These are phyloP conservation scores for Eimeria brunetti DNA, from an alignment of 169 alveolate species.

Conservation along the genomic window DNA sequence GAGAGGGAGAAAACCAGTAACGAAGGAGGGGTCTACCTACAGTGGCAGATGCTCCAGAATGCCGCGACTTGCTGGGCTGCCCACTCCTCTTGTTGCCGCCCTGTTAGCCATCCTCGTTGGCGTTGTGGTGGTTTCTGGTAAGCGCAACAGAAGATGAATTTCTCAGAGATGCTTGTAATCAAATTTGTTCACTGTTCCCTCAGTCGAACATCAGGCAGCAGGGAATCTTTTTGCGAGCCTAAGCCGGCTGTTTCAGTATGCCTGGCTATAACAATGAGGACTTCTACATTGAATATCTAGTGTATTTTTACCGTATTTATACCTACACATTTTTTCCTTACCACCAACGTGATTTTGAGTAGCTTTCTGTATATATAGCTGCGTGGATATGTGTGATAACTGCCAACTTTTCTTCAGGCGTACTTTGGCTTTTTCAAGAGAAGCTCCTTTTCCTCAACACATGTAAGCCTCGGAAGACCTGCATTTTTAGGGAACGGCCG, in stretches of 20 bases:
- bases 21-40: no score
- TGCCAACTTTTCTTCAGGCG: background rate
- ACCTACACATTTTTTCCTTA: background rate
- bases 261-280: background rate
- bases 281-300: background rate
- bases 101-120: background rate
- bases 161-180: background rate
- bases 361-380: background rate
- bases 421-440: slow-evolving; percentile 71
- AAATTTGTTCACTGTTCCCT: background rate
- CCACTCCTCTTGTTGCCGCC: background rate
- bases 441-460: slow-evolving; percentile 46
- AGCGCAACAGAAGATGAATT: background rate
- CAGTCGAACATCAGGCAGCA: background rate
- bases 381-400: background rate
- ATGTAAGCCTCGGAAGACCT: background rate
- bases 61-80: background rate
- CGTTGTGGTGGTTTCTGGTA: background rate
- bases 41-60: background rate
- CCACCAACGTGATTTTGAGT: background rate
- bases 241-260: background rate
- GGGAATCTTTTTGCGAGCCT: background rate
- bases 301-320: background rate
- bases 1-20: no score
- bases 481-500: no score